phyloP scores from a whole-genome alignment of 306 rosid species.

The Pterocarpus macrocarpus region DNA sequence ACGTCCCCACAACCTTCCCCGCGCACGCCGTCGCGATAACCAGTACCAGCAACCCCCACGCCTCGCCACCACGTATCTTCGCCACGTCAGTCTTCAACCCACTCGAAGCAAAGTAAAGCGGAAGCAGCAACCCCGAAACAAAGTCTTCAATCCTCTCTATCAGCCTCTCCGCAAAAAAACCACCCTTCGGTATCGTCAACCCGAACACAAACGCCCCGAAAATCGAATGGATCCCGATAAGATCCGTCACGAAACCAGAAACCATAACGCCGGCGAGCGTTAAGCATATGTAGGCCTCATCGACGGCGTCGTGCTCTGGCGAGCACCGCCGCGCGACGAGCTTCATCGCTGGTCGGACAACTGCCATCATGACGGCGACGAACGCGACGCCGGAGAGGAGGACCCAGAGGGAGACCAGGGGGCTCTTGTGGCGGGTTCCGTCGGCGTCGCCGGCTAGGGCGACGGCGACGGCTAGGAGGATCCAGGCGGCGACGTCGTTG shows the following conservation, averaged over 20 bases:
- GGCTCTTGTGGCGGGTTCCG: slow-evolving; percentile 58
- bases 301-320: slow-evolving; percentile 52
- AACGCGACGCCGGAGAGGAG: slow-evolving; percentile 71
- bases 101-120: slow-evolving; percentile 85
- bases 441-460: slow-evolving; percentile 68
- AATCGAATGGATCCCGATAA: slow-evolving; percentile 85
- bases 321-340: slow-evolving; percentile 63
- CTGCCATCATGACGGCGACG: slow-evolving; percentile 70
- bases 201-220: slow-evolving; percentile 91
- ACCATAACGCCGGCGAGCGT: slow-evolving; percentile 75
- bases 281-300: slow-evolving; percentile 71
- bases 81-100: slow-evolving; percentile 89
- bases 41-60: slow-evolving; percentile 80
- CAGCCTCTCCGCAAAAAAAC: slow-evolving; percentile 65
- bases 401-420: slow-evolving; percentile 75
- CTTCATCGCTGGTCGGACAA: slow-evolving; percentile 69
- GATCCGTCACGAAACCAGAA: slow-evolving; percentile 75
- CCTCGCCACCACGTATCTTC: slow-evolving; percentile 59
- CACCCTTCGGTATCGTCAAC: slow-evolving; percentile 75
- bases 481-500: slow-evolving; percentile 94
- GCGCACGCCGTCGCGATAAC: slow-evolving; percentile 78
- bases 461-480: slow-evolving; percentile 78
- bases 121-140: slow-evolving; percentile 79
- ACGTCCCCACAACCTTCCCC: slow-evolving; percentile 85
- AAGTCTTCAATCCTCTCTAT: slow-evolving; percentile 84